Conservation (phyloP, 306 rosid species). For the Cicer yamashitae region DNA sequence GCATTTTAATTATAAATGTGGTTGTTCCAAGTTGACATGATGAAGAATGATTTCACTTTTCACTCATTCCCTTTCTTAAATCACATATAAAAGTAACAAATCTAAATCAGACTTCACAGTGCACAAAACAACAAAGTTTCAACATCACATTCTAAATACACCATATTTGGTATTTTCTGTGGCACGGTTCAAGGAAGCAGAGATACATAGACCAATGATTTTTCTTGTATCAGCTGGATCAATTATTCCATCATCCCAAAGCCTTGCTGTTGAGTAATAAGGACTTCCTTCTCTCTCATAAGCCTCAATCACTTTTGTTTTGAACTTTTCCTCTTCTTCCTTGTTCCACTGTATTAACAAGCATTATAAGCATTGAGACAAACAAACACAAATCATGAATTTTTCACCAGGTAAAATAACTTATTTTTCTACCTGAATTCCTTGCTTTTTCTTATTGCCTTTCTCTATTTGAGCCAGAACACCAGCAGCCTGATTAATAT, state of each 20-base stretch:
- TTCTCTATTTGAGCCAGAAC: constrained; percentile 91
- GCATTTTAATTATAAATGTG: background rate
- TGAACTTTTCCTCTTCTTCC: constrained; percentile 89
- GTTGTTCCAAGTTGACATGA: background rate
- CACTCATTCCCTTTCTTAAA: background rate
- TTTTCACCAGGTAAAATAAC: background rate
- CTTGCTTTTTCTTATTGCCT: constrained; percentile 87
- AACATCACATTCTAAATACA: constrained; percentile 83
- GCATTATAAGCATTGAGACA: background rate
- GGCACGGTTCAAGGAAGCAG: constrained; percentile 76
- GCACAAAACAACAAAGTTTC: constrained; percentile 34
- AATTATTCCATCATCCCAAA: constrained; percentile 94
- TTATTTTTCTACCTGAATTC: constrained; percentile 73
- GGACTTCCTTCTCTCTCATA: constrained; percentile 90
- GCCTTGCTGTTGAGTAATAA: constrained; percentile 91
- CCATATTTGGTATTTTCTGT: constrained; percentile 80
- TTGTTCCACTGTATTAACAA: constrained; percentile 70
- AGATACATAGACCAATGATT: constrained; percentile 74
- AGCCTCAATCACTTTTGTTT: constrained; percentile 75
- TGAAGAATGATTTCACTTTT: constrained; percentile 1
- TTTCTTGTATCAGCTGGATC: constrained; percentile 97
- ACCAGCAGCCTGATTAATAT: constrained; percentile 82
- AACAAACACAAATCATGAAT: constrained; percentile 18
- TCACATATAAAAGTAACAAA: background rate
- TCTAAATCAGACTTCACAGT: constrained; percentile 1